phyloP scores from a whole-genome alignment of 805 yeast species.

The Phaffomyces antillensis region DNA sequence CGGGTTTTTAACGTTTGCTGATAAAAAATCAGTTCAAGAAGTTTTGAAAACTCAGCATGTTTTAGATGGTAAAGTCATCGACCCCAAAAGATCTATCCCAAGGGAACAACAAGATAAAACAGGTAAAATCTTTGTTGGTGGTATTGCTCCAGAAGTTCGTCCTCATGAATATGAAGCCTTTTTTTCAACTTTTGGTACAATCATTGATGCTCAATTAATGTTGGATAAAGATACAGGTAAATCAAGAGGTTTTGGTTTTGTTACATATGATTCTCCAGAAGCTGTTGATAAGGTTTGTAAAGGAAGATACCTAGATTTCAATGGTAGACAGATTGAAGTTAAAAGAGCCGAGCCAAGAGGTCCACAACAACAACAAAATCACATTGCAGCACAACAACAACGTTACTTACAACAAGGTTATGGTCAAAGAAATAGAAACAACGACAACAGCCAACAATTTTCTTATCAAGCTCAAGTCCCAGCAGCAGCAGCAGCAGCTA shows the following conservation, averaged over 20 bases:
- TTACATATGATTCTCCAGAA: slow-evolving; percentile 89
- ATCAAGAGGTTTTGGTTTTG: slow-evolving; percentile 95
- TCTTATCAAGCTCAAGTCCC: neutral
- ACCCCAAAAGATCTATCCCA: slow-evolving; percentile 96
- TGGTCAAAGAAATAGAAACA: slow-evolving; percentile 1
- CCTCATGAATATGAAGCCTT: slow-evolving; percentile 84
- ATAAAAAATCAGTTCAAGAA: slow-evolving; percentile 74
- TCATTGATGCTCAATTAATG: slow-evolving; percentile 95
- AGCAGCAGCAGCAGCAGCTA: too few species aligned
- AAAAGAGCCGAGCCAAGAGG: slow-evolving; percentile 81
- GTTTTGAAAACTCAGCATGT: slow-evolving; percentile 84
- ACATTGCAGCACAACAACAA: slow-evolving; percentile 25
- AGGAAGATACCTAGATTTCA: slow-evolving; percentile 72
- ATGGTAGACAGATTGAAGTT: slow-evolving; percentile 80
- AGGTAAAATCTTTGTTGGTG: slow-evolving; percentile 96
- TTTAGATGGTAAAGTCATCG: slow-evolving; percentile 92
- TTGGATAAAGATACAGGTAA: slow-evolving; percentile 95
- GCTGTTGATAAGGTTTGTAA: slow-evolving; percentile 88
- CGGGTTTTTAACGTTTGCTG: slow-evolving; percentile 84
- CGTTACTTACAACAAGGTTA: slow-evolving; percentile 18
- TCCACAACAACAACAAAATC: slow-evolving; percentile 43
- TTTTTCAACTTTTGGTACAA: slow-evolving; percentile 82
- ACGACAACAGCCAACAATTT: neutral
- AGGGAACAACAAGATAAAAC: slow-evolving; percentile 95
- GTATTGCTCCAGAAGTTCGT: slow-evolving; percentile 88